phyloP scores from a whole-genome alignment of 306 rosid genomes.

The Quercus suber region DNA sequence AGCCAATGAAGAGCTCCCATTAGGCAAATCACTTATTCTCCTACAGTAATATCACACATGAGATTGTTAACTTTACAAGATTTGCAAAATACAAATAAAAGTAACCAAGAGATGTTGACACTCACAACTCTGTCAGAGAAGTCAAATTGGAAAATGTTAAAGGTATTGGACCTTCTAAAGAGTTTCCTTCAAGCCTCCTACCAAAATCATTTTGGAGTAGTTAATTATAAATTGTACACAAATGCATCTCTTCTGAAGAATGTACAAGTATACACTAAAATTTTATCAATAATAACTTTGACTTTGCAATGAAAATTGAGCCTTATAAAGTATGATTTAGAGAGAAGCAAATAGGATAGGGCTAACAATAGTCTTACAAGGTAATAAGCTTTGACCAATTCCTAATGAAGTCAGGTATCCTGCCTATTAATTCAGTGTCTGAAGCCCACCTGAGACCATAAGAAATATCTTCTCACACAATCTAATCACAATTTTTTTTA shows the following conservation, averaged over 20 bases:
- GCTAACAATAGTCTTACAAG: slow-evolving; percentile 50
- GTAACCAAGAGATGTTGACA: too few relatives aligned
- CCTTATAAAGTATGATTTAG: neutral
- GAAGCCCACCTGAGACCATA: slow-evolving; percentile 64
- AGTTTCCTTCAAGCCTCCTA: slow-evolving; percentile 88
- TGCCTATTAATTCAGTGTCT: slow-evolving; percentile 52
- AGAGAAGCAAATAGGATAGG: neutral
- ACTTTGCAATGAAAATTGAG: neutral
- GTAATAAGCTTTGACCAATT: slow-evolving; percentile 50
- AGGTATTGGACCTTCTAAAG: slow-evolving; percentile 58
- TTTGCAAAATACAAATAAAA: too few relatives aligned
- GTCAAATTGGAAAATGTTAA: too few relatives aligned
- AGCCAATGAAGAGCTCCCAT: too few relatives aligned
- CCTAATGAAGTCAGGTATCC: slow-evolving; percentile 76
- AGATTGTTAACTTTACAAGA: too few relatives aligned
- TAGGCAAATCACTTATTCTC: too few relatives aligned
- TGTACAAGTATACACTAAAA: too few relatives aligned
- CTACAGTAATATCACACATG: too few relatives aligned
- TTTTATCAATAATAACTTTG: too few relatives aligned
- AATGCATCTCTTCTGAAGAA: too few relatives aligned
- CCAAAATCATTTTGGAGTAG: slow-evolving; percentile 9
- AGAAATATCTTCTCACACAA: neutral
- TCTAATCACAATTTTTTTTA: neutral
- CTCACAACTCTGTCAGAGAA: too few relatives aligned
- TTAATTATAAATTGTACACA: neutral